Percentiles rank a stretch among this genome's conserved stretches.
Evolutionary conservation across 2,329 filamentous ascomycete species (phyloP).

Genomic region (Penicillium thymicola): DNA sequence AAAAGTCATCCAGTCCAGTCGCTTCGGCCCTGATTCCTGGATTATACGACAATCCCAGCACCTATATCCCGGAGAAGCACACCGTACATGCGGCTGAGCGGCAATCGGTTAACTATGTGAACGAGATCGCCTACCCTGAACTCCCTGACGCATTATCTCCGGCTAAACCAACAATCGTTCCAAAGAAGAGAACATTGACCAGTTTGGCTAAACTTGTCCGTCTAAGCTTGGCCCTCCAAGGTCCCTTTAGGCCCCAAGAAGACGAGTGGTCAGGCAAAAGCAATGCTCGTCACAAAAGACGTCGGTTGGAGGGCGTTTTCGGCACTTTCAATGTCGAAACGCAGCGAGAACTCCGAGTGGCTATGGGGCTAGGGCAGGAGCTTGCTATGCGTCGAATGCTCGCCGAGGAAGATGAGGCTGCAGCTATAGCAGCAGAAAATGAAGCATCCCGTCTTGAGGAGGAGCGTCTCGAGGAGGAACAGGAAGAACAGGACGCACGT

Average conservation of each 20-base stretch:
- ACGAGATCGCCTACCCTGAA: constrained; percentile 14
- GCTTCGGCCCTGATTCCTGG: not conserved
- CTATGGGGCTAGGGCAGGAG: constrained; percentile 43
- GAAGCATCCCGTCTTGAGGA: constrained; percentile 1
- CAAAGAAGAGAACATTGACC: constrained; percentile 21
- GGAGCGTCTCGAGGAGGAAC: not conserved
- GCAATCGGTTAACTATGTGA: not conserved
- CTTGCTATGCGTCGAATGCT: constrained; percentile 37
- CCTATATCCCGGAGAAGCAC: too few relatives aligned
- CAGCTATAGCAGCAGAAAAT: constrained; percentile 1
- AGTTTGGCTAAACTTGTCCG: constrained; percentile 37
- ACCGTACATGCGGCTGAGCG: not conserved
- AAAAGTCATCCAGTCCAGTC: constrained; percentile 16
- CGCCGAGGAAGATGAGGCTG: constrained; percentile 10
- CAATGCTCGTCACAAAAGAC: constrained; percentile 16
- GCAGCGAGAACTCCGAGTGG: constrained; percentile 41
- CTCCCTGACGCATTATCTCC: constrained; percentile 10
- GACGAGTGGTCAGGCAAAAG: constrained; percentile 8
- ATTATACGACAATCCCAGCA: not conserved
- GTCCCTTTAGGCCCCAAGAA: constrained; percentile 27
- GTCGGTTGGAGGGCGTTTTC: constrained; percentile 36
- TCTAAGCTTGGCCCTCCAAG: constrained; percentile 38
- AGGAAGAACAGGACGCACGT: not conserved
- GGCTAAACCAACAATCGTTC: constrained; percentile 1
- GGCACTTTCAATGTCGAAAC: constrained; percentile 37